Percentiles rank a stretch among this genome's conserved stretches.
These are phyloP conservation scores for Apophysomyces variabilis DNA, from an alignment of 371 early-diverging fungal genomes.

Conservation along the genomic window DNA sequence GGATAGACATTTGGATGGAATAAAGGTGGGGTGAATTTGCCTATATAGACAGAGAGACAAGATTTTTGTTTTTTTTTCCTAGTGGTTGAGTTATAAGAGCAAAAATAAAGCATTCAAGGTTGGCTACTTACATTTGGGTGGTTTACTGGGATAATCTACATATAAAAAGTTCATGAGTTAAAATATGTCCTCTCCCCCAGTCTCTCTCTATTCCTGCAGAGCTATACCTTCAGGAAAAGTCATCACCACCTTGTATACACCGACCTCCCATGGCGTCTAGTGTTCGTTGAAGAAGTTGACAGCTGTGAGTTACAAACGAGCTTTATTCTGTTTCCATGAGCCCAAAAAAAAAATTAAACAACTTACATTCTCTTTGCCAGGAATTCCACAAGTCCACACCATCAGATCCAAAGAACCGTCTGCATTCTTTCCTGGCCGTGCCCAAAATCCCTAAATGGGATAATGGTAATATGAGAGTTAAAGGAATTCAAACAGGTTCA, in stretches of 20 bases:
- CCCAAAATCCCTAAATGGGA: conserved; percentile 75
- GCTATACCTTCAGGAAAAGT: conserved; percentile 85
- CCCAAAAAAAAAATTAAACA: too few relatives aligned
- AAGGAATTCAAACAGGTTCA: too few relatives aligned
- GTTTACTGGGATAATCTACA: conserved; percentile 80
- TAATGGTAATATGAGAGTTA: too few relatives aligned
- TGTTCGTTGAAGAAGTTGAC: neutral
- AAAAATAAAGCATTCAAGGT: too few relatives aligned
- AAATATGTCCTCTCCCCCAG: too few relatives aligned
- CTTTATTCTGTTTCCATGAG: neutral
- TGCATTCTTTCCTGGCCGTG: conserved; percentile 83
- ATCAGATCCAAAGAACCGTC: conserved; percentile 87
- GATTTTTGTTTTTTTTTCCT: too few relatives aligned
- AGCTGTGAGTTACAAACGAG: neutral
- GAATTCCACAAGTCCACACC: conserved; percentile 95
- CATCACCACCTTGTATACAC: conserved; percentile 91
- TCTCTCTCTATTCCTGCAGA: neutral
- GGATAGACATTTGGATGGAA: conserved; percentile 99
- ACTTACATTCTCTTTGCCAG: conserved; percentile 79
- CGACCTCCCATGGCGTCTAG: conserved; percentile 96
- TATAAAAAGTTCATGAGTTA: neutral
- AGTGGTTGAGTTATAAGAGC: too few relatives aligned
- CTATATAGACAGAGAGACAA: conserved; percentile 28
- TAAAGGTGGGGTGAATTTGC: conserved; percentile 87
- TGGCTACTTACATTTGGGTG: conserved; percentile 76